These are phyloP conservation scores for Auricularia cornea DNA, from an alignment of 768 basidiomycete genomes.

Conservation along the genomic window DNA sequence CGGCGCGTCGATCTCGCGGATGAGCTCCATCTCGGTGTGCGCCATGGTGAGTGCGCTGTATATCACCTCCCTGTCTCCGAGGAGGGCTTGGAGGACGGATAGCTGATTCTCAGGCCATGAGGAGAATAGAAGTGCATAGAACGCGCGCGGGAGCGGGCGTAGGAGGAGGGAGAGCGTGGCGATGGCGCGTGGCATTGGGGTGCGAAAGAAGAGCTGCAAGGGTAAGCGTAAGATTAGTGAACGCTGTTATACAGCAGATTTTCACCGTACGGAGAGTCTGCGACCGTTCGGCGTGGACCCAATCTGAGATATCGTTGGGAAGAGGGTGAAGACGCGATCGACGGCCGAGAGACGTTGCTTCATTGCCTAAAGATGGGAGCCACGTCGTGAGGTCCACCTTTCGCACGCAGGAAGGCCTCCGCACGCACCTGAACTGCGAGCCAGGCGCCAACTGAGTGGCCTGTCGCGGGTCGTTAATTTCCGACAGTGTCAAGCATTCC, in stretches of 20 bases:
- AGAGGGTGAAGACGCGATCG: conserved; percentile 48
- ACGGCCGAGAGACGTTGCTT: conserved; percentile 35
- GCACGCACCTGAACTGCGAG: conserved; percentile 47
- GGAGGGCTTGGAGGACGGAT: conserved; percentile 37
- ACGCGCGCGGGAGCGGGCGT: conserved; percentile 27
- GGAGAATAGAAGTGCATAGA: conserved; percentile 38
- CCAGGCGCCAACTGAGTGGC: conserved; percentile 73
- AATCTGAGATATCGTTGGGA: conserved; percentile 63
- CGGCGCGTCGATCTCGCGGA: conserved; percentile 43
- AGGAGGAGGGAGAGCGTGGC: conserved; percentile 37
- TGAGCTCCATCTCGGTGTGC: conserved; percentile 57
- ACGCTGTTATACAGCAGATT: conserved; percentile 5
- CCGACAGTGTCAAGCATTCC: conserved; percentile 31
- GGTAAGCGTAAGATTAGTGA: background rate
- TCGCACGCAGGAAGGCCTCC: too few relatives aligned
- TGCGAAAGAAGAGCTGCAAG: conserved; percentile 38
- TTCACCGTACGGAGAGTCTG: conserved; percentile 47
- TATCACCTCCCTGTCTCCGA: conserved; percentile 45
- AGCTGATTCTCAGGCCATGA: conserved; percentile 44
- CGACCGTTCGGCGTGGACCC: conserved; percentile 56
- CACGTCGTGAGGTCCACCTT: background rate
- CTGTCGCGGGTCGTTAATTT: conserved; percentile 13
- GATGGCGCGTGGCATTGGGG: conserved; percentile 37
- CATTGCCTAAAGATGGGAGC: conserved; percentile 33
- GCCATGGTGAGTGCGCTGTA: conserved; percentile 52